phyloP scores from a whole-genome alignment of 164 flowering plant genomes.

The Berberis vulgaris region DNA sequence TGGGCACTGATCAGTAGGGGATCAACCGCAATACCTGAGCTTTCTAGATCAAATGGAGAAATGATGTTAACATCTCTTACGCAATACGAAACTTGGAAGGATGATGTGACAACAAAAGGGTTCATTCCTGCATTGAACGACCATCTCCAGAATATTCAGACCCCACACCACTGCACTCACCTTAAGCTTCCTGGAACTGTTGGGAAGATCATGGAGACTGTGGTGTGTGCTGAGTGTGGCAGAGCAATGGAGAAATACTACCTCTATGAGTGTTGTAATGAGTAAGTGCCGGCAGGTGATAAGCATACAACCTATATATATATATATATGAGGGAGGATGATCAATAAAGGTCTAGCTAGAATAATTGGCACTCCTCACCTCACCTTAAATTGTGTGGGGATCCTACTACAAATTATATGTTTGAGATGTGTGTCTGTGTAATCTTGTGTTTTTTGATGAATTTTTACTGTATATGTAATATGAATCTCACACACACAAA shows the following conservation, averaged over 20 bases:
- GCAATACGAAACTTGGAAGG: constrained; percentile 27
- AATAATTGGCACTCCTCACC: too few species aligned
- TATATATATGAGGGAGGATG: too few species aligned
- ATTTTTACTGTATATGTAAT: too few species aligned
- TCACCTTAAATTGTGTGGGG: too few species aligned
- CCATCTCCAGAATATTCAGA: constrained; percentile 19
- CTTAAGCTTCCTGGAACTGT: constrained; percentile 27
- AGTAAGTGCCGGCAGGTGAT: not conserved
- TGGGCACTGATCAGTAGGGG: constrained; percentile 49
- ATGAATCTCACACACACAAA: too few species aligned
- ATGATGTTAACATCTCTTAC: constrained; percentile 10
- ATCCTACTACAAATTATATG: too few species aligned
- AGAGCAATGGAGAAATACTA: constrained; percentile 11
- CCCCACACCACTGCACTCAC: constrained; percentile 44
- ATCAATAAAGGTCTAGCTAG: too few species aligned
- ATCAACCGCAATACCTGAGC: constrained; percentile 11
- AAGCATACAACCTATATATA: too few species aligned
- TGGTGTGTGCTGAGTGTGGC: constrained; percentile 60
- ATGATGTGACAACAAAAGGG: constrained; percentile 17
- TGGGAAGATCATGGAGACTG: constrained; percentile 31
- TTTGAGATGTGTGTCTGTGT: too few species aligned
- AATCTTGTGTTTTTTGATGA: too few species aligned
- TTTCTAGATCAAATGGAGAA: constrained; percentile 38
- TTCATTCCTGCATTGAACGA: constrained; percentile 28
- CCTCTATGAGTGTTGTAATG: constrained; percentile 3